These are phyloP conservation scores for Cnidoscolus chayamansa DNA, from an alignment of 441 rosid genomes.

Conservation along the genomic window DNA sequence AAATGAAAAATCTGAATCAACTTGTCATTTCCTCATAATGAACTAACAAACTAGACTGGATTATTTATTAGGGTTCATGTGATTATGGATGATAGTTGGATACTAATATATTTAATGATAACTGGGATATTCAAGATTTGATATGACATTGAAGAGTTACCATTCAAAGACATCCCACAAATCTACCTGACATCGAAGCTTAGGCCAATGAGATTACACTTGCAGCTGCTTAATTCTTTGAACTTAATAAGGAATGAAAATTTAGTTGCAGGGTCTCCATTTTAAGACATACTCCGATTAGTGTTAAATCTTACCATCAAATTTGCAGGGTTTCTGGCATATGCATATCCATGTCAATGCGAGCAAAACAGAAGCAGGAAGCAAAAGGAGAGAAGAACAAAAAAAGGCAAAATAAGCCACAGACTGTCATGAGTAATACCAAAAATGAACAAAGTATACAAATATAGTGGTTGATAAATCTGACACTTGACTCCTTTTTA, in stretches of 20 bases:
- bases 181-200: neutral
- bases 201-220: neutral
- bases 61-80: conserved; percentile 24
- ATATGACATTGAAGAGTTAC: conserved; percentile 23
- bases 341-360: neutral
- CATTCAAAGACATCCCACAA: conserved; percentile 6
- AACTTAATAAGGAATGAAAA: conserved; percentile 13
- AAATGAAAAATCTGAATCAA: neutral
- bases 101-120: conserved; percentile 23
- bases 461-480: conserved; percentile 17
- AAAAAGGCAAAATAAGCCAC: neutral
- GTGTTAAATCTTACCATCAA: neutral
- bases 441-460: conserved; percentile 27
- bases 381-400: conserved; percentile 3
- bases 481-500: conserved; percentile 21
- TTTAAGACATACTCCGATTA: neutral
- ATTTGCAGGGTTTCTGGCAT: neutral
- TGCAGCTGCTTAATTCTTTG: neutral
- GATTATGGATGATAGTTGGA: conserved; percentile 18
- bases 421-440: conserved; percentile 21
- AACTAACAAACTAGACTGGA: neutral
- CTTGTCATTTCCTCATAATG: neutral
- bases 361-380: conserved; percentile 18
- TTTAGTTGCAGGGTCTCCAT: conserved; percentile 18
- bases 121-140: conserved; percentile 27